Percentiles rank a stretch among this genome's conserved stretches.
Evolutionary conservation across 2,329 filamentous ascomycete genomes (phyloP).

Genomic region (Aspergillus udagawae): DNA sequence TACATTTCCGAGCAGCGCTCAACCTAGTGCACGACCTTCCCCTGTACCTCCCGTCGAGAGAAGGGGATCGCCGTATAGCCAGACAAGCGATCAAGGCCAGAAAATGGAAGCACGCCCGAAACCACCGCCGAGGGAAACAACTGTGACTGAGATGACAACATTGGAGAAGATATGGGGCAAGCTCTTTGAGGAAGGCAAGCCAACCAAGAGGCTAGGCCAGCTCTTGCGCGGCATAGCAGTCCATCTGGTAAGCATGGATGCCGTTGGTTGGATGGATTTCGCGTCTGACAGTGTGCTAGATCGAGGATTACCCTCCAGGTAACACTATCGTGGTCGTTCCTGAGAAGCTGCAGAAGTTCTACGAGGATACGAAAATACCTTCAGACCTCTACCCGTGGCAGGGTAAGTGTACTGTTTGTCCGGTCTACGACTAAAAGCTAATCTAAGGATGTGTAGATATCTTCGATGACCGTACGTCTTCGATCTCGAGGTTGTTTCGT

Average conservation of each 20-base stretch:
- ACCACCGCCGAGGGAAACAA: conserved; percentile 36
- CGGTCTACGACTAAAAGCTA: neutral
- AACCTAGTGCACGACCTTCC: conserved; percentile 19
- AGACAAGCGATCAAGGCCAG: conserved; percentile 29
- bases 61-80: conserved; percentile 33
- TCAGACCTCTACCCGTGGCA: conserved; percentile 67
- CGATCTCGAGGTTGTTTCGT: conserved; percentile 57
- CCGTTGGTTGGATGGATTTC: neutral
- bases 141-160: conserved; percentile 50
- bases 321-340: conserved; percentile 70
- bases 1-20: conserved; percentile 18
- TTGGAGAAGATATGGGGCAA: conserved; percentile 72
- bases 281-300: conserved; percentile 42
- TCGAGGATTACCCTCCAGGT: conserved; percentile 65
- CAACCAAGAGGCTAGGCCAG: conserved; percentile 65
- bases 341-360: conserved; percentile 70
- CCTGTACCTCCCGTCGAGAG: conserved; percentile 21
- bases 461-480: conserved; percentile 52
- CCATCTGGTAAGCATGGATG: conserved; percentile 57
- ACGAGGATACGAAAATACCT: conserved; percentile 61
- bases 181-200: conserved; percentile 65
- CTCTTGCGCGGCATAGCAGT: conserved; percentile 70
- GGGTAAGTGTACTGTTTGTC: conserved; percentile 41
- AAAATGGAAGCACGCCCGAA: conserved; percentile 33
- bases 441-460: conserved; percentile 40